Base-by-base conservation (phyloP, 225 moss, liverwort and hornwort genomes). In the Neckera pumila region DNA sequence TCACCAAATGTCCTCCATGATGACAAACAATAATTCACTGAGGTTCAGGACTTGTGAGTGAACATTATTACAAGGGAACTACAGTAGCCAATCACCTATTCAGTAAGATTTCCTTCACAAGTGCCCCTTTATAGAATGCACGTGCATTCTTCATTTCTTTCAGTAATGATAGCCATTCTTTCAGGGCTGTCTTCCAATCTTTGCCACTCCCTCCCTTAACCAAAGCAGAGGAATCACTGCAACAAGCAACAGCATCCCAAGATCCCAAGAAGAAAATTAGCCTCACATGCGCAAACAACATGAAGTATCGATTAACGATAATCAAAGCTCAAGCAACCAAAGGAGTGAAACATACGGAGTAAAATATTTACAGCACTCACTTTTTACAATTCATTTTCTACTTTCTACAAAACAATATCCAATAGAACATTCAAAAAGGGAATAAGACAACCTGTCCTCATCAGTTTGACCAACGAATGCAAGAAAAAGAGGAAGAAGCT, bases 401-500 rank as follows among this genome's bases (percentile, higher is more conserved):
- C 21, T 20, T 57, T 57, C 57, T 20, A 21, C 21, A 57, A 33
- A 86, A 80, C 23, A 83, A 33, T 14, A 87, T 38, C 45, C 53
- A 82, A 49, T 18, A 85, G 26, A 82, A 63, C 23, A 73, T 76
- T 40, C 63, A 23, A 42, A 79, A 88, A 38, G 80, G 17, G 34
- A 73, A 26, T 16, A 85, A 53, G 51, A 74, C 56, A 72, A 94
- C 94, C 95, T 93, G 90, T 94, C 91, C 49, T 89, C 90, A 64
- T 93, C 92, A 70, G 87, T 88, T 82, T 94, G 93, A 40, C 97
- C 97, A 80, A 95, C 93, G 89, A 97, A 99, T 78, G 87, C 87
- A 76, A 99, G 94, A 87, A 99, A 99, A 64, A 99, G 92, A 74
- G 99, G 99, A 80, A 99, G 92, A 87, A 97, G 93, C 92, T 97